Evolutionary conservation across 1,139 yeast species (phyloP).

Genomic region (Kodamaea plutei): DNA sequence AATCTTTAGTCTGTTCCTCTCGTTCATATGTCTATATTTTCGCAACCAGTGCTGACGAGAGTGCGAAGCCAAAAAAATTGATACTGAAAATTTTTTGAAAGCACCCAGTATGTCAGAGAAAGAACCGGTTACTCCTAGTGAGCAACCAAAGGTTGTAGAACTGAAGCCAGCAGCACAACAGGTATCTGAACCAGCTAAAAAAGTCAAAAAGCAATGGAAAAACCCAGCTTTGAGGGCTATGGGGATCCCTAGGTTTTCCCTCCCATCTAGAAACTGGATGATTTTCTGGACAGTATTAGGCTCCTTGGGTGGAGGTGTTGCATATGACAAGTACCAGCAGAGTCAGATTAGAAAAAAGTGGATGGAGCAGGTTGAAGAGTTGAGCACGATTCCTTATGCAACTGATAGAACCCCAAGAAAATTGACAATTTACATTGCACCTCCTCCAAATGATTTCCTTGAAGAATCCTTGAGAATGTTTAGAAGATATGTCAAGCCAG

Average conservation of each 20-base stretch:
- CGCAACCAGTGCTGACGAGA: too few relatives aligned
- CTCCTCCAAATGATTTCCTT: constrained; percentile 92
- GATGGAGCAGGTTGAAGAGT: constrained; percentile 55
- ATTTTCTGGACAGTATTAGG: constrained; percentile 78
- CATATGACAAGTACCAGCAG: constrained; percentile 77
- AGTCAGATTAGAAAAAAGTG: constrained; percentile 60
- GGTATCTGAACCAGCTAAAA: too few relatives aligned
- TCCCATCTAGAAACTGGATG: constrained; percentile 93
- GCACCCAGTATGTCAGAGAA: too few relatives aligned
- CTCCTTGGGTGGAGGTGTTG: constrained; percentile 63
- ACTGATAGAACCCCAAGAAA: constrained; percentile 61
- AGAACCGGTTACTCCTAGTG: too few relatives aligned
- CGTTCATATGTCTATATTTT: too few relatives aligned
- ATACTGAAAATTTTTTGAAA: too few relatives aligned
- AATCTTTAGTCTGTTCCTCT: too few relatives aligned
- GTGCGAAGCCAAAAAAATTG: too few relatives aligned
- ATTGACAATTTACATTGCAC: constrained; percentile 80
- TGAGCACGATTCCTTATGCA: constrained; percentile 36
- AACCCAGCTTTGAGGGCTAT: constrained; percentile 86
- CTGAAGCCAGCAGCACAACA: too few relatives aligned
- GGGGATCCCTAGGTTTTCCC: constrained; percentile 73
- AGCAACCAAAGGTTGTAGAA: too few relatives aligned
- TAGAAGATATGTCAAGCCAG: constrained; percentile 80
- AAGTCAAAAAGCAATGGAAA: constrained; percentile 50
- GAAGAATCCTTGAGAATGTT: constrained; percentile 73